These are phyloP conservation scores for Corylus avellana DNA, from an alignment of 306 rosid species.

Conservation along the genomic window DNA sequence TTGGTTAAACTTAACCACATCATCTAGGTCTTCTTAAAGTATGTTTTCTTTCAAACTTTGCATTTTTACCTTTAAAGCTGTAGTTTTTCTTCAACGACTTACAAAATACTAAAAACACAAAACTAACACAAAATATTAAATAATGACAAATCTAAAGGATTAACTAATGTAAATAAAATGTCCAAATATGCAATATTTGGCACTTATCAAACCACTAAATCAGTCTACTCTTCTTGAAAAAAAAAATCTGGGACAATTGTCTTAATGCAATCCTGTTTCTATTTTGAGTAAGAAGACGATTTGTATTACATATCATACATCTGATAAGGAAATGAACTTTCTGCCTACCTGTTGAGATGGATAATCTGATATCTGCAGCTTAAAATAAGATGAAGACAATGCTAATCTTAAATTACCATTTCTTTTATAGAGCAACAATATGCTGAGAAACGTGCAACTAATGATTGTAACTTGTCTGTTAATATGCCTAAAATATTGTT, in stretches of 20 bases:
- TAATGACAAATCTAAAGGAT: too few species aligned
- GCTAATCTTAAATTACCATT: not conserved
- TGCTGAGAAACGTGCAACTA: not conserved
- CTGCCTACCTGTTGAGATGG: not conserved
- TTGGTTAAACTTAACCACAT: too few species aligned
- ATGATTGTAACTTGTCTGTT: constrained; percentile 1
- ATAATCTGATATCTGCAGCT: not conserved
- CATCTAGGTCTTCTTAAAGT: too few species aligned
- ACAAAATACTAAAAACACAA: too few species aligned
- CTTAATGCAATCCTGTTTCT: not conserved
- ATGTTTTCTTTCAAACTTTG: too few species aligned
- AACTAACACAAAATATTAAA: too few species aligned
- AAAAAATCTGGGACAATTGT: not conserved
- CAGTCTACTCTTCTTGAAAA: not conserved
- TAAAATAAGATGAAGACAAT: not conserved
- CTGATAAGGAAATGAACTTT: not conserved
- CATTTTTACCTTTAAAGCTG: too few species aligned
- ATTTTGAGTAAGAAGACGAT: not conserved
- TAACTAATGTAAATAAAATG: too few species aligned
- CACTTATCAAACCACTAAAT: too few species aligned
- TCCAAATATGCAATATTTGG: too few species aligned
- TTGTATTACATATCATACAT: not conserved
- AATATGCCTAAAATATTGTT: not conserved
- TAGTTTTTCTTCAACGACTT: too few species aligned
- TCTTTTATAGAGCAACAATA: not conserved